Evolutionary conservation across 306 rosid genomes (phyloP), one percentile per base, ranked within the genome.

Genomic region (Cyamopsis tetragonoloba): DNA sequence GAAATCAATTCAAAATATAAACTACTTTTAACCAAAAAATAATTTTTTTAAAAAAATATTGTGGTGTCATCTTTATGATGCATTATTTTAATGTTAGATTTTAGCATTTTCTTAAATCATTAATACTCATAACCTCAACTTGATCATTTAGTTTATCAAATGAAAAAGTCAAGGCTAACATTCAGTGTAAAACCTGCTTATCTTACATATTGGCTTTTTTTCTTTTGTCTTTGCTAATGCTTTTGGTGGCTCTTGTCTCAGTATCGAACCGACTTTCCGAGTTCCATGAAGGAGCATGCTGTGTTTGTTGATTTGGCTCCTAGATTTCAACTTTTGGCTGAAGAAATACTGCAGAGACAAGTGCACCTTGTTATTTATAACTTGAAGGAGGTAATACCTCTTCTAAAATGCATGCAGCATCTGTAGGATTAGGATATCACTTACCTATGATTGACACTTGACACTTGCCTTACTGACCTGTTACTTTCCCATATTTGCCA

Each of bases 231-330:
- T n/a, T n/a, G 64, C 77, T 78, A 32, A 72, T 48, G 48, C 76
- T 27, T 69, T 48, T 71, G 53, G 58, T 59, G 32, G 43, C 31
- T 72, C 46, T 59, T 67, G 65, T 73, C 74, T 50, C 90, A 93
- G 98, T 93, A 89, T 82, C 87, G 96, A 34, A 39, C 84, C 42
- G 87, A 88, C 69, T 89, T 93, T 81, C 98, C 97, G 42, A 80
- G 77, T 73, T 84, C 88, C 49, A 79, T 93, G 50, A 93, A 86
- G 82, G 98, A 93, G 71, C 96, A 88, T 77, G 86, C 91, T 68
- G 79, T 89, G 27, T 93, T 93, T 82, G 87, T 85, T 73, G 98
- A 93, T 82, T 78, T 93, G 86, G 95, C 95, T 72, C 98, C 95
- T 44, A 86, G 96, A 66, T 89, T 89, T 78, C 96, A 81, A 78